Conservation (phyloP, 2,329 filamentous ascomycete genomes). For the Aspergillus ruber region DNA sequence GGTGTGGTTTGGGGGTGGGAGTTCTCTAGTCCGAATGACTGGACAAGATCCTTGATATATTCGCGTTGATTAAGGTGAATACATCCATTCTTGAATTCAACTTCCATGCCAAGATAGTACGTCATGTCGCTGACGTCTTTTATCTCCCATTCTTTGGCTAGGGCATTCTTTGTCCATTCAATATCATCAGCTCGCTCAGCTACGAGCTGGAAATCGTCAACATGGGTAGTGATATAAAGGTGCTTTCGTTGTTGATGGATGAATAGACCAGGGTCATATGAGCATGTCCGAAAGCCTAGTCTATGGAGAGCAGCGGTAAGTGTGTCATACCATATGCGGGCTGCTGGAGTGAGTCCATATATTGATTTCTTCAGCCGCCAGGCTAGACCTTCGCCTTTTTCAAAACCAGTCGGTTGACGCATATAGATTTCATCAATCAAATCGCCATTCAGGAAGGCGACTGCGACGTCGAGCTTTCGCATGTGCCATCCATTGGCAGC, state of each 20-base stretch:
- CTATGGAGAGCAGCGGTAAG: neutral
- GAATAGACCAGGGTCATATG: neutral
- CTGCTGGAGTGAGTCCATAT: neutral
- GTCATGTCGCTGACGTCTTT: neutral
- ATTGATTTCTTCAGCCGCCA: neutral
- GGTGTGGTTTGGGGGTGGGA: neutral
- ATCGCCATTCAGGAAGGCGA: neutral
- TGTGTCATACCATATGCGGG: neutral
- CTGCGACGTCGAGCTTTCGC: neutral
- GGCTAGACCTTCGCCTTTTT: neutral
- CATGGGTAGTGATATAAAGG: neutral
- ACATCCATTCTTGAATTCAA: neutral
- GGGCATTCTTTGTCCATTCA: no score
- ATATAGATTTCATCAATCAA: neutral
- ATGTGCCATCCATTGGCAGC: neutral
- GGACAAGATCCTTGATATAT: neutral
- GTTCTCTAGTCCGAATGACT: neutral
- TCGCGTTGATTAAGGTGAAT: neutral
- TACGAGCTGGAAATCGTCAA: neutral
- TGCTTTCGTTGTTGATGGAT: neutral
- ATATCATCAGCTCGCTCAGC: no score
- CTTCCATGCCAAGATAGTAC: neutral
- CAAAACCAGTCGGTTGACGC: neutral
- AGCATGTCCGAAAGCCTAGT: neutral
- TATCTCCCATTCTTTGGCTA: neutral